Evolutionary conservation across 225 moss, liverwort and hornwort species (phyloP), one percentile per base, ranked within the genome.

Genomic region (Takakia lepidozioides): DNA sequence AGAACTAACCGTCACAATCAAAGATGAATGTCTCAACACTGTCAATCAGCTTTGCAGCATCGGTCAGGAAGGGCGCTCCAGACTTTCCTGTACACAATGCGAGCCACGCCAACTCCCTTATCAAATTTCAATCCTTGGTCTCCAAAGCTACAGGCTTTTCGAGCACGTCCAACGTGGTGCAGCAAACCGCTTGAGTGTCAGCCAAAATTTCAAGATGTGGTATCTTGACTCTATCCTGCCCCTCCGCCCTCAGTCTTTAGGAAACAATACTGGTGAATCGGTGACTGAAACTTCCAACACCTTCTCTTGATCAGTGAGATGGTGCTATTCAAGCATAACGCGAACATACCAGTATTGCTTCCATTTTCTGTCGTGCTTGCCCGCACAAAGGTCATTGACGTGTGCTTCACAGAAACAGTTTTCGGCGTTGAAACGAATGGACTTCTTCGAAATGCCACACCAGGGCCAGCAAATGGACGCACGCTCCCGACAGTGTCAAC

Each of bases 21-120:
- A 89, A 89, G 44, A 89, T 66, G 53, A 88, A 85, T 0, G 88
- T 89, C 59, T 89, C 82, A 21, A 89, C 88, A 19, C 72, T 78
- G 27, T 78, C 56, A 13, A 89, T 66, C 7, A 89, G 60, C 43
- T 73, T 54, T 0, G 76, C 62, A 47, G 78, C 82, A 55, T 89
- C 82, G 25, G 69, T 69, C 64, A 89, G 48, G 30, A 69, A 80
- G 14, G 73, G 79, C 26, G 76, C 76, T 35, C 60, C 59, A 46
- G 65, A 26, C 20, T 46, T 37, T 18, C 49, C 49, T 49, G 35
- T 65, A n/a, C n/a, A n/a, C n/a, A n/a, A n/a, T n/a, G n/a, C n/a
- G n/a, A n/a, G n/a, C n/a, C n/a, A n/a, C n/a, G n/a, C n/a, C n/a
- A n/a, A n/a, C n/a, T n/a, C n/a, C n/a, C n/a, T n/a, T n/a, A n/a